Evolutionary conservation across 805 yeast species (phyloP).

Genomic region (Huiozyma naganishii): DNA sequence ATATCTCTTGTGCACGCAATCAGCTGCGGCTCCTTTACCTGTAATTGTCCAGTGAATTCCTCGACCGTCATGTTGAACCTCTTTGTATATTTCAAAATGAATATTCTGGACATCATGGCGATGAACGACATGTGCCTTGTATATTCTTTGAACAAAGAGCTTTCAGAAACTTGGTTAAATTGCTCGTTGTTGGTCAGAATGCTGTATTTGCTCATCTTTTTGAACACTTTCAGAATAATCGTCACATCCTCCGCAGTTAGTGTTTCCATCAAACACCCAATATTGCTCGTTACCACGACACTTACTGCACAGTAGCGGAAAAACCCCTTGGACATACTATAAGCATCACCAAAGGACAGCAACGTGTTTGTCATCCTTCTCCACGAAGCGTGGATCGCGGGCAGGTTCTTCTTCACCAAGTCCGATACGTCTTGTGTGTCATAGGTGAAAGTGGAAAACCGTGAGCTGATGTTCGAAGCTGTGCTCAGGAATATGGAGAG

Average conservation of each 20-base stretch:
- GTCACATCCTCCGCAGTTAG: constrained; percentile 4
- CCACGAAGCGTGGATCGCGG: constrained; percentile 3
- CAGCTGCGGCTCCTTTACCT: constrained; percentile 51
- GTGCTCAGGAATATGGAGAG: constrained; percentile 9
- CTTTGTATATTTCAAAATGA: constrained; percentile 8
- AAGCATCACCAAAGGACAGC: constrained; percentile 1
- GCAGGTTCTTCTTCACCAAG: background rate
- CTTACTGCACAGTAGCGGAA: constrained; percentile 3
- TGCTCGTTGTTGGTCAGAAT: constrained; percentile 5
- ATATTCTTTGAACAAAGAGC: constrained; percentile 10
- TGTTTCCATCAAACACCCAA: background rate
- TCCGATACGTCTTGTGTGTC: background rate
- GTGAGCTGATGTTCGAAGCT: constrained; percentile 14
- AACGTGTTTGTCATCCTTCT: constrained; percentile 4
- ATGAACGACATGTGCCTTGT: constrained; percentile 11
- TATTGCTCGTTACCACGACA: constrained; percentile 3
- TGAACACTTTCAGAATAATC: constrained; percentile 1
- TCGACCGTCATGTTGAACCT: constrained; percentile 35
- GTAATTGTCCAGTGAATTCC: constrained; percentile 53
- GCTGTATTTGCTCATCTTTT: constrained; percentile 2
- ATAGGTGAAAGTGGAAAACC: constrained; percentile 7
- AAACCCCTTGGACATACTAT: constrained; percentile 1
- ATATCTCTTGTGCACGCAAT: constrained; percentile 6
- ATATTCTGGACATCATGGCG: constrained; percentile 11
- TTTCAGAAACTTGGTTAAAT: constrained; percentile 8